Base-by-base conservation (phyloP, 768 basidiomycete genomes). In the Calocera cornea region DNA sequence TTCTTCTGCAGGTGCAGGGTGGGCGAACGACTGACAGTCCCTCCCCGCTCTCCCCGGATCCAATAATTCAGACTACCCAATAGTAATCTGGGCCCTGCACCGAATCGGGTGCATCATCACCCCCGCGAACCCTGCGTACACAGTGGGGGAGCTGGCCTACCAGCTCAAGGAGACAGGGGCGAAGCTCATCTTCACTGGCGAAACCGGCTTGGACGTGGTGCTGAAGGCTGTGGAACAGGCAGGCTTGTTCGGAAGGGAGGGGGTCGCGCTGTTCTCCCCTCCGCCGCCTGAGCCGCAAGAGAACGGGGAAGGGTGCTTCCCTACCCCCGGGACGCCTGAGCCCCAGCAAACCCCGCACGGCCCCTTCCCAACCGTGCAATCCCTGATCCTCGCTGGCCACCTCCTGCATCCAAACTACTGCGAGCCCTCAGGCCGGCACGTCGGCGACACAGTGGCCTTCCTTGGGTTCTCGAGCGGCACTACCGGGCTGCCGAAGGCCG, bases 401-500 rank as follows among this genome's bases (percentile, higher is more conserved):
- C 2, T 2, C 3, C 24, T 60, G 14, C 14, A 27, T 10, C 14
- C 14, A 27, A 60, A 60, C 31, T 60, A 60, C 54, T 29, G 8
- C 54, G 54, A 27, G 31, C 54, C 27, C 5, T 10, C 5, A 5
- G 54, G 54, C 22, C 10, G 2, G 14, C 7, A 31, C 31, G 54
- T 60, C 10, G 54, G 54, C 2, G 77, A 86, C 68, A 87, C 85
- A 0, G 72, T 89, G 11, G 88, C 89, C 0, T 83, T 89, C 69
- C 76, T 89, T 34, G 84, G 81, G 72, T 89, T 89, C 72, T 89
- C 87, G 0, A 88, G 87, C 29, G 87, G 87, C 27, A 90, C 88
- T 0, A 90, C 89, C 1, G 88, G 89, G 0, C 83, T 78, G 68
- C 88, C 89, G 0, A 72, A 72, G 82, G 84, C 85, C 17, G 82